Percentiles rank a stretch among this genome's conserved stretches.
Evolutionary conservation across 164 flowering plant species (phyloP).

Genomic region (Cinnamomum micranthum): DNA sequence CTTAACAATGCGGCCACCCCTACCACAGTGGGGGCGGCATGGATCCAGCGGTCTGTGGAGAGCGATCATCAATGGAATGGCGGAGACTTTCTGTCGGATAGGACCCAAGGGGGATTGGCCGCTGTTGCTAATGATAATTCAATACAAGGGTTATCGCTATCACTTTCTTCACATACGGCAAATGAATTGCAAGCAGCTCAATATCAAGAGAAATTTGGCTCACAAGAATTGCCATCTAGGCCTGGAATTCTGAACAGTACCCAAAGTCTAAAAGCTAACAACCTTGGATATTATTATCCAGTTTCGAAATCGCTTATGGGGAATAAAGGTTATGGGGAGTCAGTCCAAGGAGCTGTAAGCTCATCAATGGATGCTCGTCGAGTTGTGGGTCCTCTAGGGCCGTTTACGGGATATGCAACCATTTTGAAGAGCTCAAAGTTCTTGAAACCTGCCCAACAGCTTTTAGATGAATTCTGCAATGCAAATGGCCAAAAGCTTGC

Average conservation of each 20-base stretch:
- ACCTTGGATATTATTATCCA: conserved; percentile 8
- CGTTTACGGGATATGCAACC: conserved; percentile 88
- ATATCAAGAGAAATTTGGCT: conserved; percentile 19
- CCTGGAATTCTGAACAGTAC: conserved; percentile 3
- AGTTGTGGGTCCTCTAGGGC: conserved; percentile 75
- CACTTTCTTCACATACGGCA: conserved; percentile 43
- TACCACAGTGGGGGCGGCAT: background rate
- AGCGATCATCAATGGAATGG: conserved; percentile 27
- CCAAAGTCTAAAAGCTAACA: conserved; percentile 18
- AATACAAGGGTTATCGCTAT: conserved; percentile 39
- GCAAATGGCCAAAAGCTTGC: conserved; percentile 10
- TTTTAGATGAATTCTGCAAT: conserved; percentile 57
- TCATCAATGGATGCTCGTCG: conserved; percentile 28
- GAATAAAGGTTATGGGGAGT: conserved; percentile 28
- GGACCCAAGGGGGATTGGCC: conserved; percentile 10
- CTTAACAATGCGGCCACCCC: conserved; percentile 8
- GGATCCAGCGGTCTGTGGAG: conserved; percentile 20
- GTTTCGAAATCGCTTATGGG: conserved; percentile 14
- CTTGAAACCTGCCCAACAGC: conserved; percentile 64
- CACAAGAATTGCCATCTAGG: conserved; percentile 17
- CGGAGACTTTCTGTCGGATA: conserved; percentile 19
- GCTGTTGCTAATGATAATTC: conserved; percentile 22
- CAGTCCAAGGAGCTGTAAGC: conserved; percentile 26
- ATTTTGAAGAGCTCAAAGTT: conserved; percentile 72
- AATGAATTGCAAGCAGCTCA: conserved; percentile 21